Conservation (phyloP, 1,284 basidiomycete species). For the Tilletia horrida region DNA sequence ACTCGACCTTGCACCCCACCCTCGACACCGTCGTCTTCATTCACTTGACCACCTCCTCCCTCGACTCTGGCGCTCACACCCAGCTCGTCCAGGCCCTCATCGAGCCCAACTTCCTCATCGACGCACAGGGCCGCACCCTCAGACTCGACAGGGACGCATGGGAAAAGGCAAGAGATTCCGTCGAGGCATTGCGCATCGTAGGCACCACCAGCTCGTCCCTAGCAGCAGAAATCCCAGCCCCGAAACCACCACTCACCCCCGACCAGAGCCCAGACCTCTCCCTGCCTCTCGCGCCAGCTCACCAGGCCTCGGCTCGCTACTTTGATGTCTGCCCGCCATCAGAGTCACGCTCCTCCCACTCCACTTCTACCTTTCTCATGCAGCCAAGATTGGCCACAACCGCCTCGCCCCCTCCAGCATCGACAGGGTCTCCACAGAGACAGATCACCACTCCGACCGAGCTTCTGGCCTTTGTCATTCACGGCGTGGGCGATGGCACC, state of each 20-base stretch:
- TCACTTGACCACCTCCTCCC: slow-evolving; percentile 19
- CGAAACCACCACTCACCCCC: neutral
- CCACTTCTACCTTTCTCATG: slow-evolving; percentile 23
- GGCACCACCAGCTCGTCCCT: slow-evolving; percentile 22
- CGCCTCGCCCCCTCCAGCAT: slow-evolving; percentile 7
- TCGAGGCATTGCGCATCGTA: slow-evolving; percentile 36
- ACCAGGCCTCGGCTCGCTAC: slow-evolving; percentile 22
- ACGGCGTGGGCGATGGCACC: slow-evolving; percentile 3
- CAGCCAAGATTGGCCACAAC: slow-evolving; percentile 20
- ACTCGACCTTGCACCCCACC: slow-evolving; percentile 21
- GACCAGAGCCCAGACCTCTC: neutral
- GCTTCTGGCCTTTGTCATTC: slow-evolving; percentile 6
- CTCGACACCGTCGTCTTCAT: slow-evolving; percentile 36
- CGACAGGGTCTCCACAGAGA: slow-evolving; percentile 7
- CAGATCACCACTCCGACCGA: neutral
- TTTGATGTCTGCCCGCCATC: slow-evolving; percentile 27
- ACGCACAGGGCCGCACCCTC: slow-evolving; percentile 19
- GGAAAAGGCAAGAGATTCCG: slow-evolving; percentile 31
- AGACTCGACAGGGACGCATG: slow-evolving; percentile 31
- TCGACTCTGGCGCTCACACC: neutral
- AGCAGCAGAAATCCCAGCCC: neutral
- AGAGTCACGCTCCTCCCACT: slow-evolving; percentile 5
- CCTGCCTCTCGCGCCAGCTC: neutral
- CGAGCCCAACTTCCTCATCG: slow-evolving; percentile 36
- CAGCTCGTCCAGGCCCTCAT: slow-evolving; percentile 25